A percentile compares a stretch with the other conserved stretches of the same genome.
Conservation (phyloP, 306 rosid genomes). For the Erythrophleum fordii region DNA sequence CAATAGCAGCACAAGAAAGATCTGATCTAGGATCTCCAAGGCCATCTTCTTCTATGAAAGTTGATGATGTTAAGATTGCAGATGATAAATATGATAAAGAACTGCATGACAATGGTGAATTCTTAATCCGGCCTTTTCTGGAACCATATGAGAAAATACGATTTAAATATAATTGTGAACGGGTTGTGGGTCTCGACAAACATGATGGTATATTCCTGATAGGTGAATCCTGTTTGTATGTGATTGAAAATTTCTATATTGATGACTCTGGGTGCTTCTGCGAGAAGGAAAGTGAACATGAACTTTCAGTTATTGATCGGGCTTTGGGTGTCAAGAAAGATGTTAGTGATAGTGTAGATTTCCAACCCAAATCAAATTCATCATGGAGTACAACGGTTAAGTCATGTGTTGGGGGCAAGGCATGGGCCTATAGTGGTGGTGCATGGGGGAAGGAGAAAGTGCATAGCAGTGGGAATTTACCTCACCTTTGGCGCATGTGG, state of each 20-base stretch:
- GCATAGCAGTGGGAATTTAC: constrained; percentile 78
- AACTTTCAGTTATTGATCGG: constrained; percentile 93
- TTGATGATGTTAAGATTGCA: constrained; percentile 61
- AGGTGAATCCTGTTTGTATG: constrained; percentile 89
- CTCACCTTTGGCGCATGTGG: constrained; percentile 99
- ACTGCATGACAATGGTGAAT: constrained; percentile 89
- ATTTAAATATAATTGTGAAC: constrained; percentile 91
- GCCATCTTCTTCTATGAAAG: constrained; percentile 72
- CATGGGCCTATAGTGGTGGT: constrained; percentile 99
- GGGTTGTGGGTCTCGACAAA: constrained; percentile 96
- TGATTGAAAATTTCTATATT: constrained; percentile 90
- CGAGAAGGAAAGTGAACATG: constrained; percentile 90
- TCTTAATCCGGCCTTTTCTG: constrained; percentile 90
- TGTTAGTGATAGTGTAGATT: constrained; percentile 63
- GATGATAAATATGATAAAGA: constrained; percentile 85
- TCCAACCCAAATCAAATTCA: constrained; percentile 81
- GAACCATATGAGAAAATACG: constrained; percentile 88
- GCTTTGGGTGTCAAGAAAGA: constrained; percentile 98
- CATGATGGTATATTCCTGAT: constrained; percentile 98
- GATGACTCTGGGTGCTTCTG: constrained; percentile 87
- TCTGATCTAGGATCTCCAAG: constrained; percentile 86
- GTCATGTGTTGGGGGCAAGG: constrained; percentile 91
- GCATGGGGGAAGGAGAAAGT: constrained; percentile 99
- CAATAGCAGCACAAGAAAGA: constrained; percentile 66
- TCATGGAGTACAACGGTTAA: constrained; percentile 70